These are phyloP conservation scores for Chamaecrista fasciculata DNA, from an alignment of 306 rosid species.

Conservation along the genomic window DNA sequence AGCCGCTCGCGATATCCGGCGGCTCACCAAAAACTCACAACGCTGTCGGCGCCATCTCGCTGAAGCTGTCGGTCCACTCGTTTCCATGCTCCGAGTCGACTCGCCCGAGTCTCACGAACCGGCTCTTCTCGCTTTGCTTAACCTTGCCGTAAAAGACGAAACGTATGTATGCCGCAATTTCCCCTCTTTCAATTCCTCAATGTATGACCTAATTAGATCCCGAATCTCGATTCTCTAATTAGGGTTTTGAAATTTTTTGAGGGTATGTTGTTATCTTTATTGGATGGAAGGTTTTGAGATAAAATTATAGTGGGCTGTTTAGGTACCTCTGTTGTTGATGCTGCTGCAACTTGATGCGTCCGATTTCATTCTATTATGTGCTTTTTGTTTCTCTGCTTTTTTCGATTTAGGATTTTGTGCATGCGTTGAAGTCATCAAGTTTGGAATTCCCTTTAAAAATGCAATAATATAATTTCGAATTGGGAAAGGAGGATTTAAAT, in stretches of 20 bases:
- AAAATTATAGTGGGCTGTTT: background rate
- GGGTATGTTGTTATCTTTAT: background rate
- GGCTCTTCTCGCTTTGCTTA: slow-evolving; percentile 86
- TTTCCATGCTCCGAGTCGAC: slow-evolving; percentile 58
- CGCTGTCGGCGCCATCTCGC: slow-evolving; percentile 83
- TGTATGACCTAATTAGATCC: background rate
- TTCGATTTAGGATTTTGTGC: slow-evolving; percentile 22
- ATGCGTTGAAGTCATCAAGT: slow-evolving; percentile 33
- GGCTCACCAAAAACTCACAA: slow-evolving; percentile 82
- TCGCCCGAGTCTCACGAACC: slow-evolving; percentile 65
- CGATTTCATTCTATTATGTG: background rate
- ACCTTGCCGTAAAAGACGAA: slow-evolving; percentile 94
- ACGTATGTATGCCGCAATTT: slow-evolving; percentile 40
- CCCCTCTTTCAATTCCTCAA: background rate
- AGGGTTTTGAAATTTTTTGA: background rate
- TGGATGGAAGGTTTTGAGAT: background rate
- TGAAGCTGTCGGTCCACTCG: slow-evolving; percentile 59
- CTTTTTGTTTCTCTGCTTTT: slow-evolving; percentile 12
- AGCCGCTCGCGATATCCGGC: slow-evolving; percentile 78
- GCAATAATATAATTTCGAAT: slow-evolving; percentile 25
- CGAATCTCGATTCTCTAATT: background rate
- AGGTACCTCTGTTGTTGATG: background rate
- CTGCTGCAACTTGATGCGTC: background rate
- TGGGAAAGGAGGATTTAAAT: background rate
- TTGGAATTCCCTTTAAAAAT: slow-evolving; percentile 18